Conservation (phyloP, 768 basidiomycete species). For the Fomitopsis pulvina region DNA sequence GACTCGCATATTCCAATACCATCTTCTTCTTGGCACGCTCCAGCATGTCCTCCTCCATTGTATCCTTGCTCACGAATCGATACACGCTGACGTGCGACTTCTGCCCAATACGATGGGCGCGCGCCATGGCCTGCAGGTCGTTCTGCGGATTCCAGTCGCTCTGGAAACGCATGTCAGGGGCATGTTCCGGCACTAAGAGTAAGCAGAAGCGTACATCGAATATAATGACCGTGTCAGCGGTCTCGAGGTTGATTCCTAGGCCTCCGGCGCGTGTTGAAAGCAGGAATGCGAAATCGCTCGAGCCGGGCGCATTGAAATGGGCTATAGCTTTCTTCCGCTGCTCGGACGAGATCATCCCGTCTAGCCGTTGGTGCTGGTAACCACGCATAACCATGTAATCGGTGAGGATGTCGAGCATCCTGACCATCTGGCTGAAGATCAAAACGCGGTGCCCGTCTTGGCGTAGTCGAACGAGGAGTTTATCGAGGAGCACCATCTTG, state of each 20-base stretch:
- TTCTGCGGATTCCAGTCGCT: constrained; percentile 99
- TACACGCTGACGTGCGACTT: constrained; percentile 99
- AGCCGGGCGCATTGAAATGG: constrained; percentile 91
- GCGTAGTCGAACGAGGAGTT: constrained; percentile 84
- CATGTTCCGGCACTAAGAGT: constrained; percentile 7
- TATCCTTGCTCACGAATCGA: constrained; percentile 97
- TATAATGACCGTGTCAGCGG: constrained; percentile 97
- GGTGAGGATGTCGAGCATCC: constrained; percentile 96
- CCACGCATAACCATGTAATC: constrained; percentile 92
- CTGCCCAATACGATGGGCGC: constrained; percentile 98
- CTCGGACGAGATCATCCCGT: constrained; percentile 93
- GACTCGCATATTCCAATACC: constrained; percentile 99
- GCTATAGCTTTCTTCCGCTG: constrained; percentile 92
- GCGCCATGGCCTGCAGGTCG: constrained; percentile 98
- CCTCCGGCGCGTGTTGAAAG: constrained; percentile 96
- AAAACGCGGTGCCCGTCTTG: constrained; percentile 94
- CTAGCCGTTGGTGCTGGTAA: constrained; percentile 89
- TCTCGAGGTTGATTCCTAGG: constrained; percentile 97
- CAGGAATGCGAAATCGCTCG: constrained; percentile 94
- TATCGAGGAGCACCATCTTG: constrained; percentile 97
- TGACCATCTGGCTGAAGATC: constrained; percentile 99
- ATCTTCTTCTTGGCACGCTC: constrained; percentile 99
- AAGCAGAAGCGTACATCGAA: constrained; percentile 69
- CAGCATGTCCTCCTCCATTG: constrained; percentile 98
- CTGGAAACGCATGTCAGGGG: constrained; percentile 36